Percentiles rank a stretch among this genome's conserved stretches.
Evolutionary conservation across 768 basidiomycete species (phyloP).

Genomic region (Xerocomellus amylosporus): DNA sequence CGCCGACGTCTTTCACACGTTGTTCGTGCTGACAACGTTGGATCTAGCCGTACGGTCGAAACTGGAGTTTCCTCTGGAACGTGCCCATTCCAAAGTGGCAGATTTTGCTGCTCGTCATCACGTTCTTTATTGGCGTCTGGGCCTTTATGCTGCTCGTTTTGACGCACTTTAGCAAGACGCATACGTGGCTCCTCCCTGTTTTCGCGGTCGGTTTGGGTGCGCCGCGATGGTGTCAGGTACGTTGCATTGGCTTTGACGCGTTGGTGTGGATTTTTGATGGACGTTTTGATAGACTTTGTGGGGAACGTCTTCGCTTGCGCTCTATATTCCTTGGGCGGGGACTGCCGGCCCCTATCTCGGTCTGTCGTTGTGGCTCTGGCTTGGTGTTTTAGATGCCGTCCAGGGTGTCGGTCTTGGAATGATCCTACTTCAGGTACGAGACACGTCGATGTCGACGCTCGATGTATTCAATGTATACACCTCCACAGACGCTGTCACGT

Average conservation of each 20-base stretch:
- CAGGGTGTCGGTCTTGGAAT: slow-evolving; percentile 94
- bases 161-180: slow-evolving; percentile 86
- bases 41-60: slow-evolving; percentile 80
- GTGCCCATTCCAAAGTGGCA: slow-evolving; percentile 80
- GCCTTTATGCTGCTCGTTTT: slow-evolving; percentile 67
- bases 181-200: slow-evolving; percentile 92
- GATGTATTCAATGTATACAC: neutral
- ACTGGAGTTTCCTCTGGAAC: slow-evolving; percentile 93
- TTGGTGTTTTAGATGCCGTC: slow-evolving; percentile 90
- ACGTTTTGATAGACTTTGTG: slow-evolving; percentile 66
- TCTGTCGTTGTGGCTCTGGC: slow-evolving; percentile 90
- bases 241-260: neutral
- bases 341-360: slow-evolving; percentile 83
- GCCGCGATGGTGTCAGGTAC: slow-evolving; percentile 90
- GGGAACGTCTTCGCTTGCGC: slow-evolving; percentile 90
- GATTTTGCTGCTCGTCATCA: slow-evolving; percentile 71
- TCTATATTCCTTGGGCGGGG: slow-evolving; percentile 95
- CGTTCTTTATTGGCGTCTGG: slow-evolving; percentile 91
- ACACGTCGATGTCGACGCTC: neutral
- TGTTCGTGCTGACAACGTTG: slow-evolving; percentile 11
- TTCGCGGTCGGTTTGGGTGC: slow-evolving; percentile 95
- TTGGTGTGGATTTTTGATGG: neutral
- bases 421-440: slow-evolving; percentile 68
- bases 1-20: neutral
- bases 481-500: slow-evolving; percentile 71